phyloP scores from a whole-genome alignment of 352 stramenopile genomes.

The Pythium oligandrum region DNA sequence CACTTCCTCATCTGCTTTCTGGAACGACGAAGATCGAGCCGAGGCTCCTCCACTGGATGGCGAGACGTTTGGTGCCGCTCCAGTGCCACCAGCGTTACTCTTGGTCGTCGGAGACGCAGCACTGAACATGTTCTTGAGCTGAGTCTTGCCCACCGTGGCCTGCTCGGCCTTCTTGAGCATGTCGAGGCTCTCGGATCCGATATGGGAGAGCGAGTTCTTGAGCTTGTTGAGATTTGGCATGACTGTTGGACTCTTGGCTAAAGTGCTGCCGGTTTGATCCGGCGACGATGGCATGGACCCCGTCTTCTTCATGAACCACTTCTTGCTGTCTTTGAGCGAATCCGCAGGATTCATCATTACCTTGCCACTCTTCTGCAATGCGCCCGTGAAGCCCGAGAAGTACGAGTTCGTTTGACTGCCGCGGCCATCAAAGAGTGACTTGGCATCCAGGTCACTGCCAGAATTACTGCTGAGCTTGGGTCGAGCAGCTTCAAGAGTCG shows the following conservation, averaged over 20 bases:
- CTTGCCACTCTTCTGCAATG: slow-evolving; percentile 66
- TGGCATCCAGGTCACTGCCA: slow-evolving; percentile 23
- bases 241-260: neutral
- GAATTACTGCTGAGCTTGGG: slow-evolving; percentile 12
- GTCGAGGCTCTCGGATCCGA: slow-evolving; percentile 65
- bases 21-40: slow-evolving; percentile 35
- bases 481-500: neutral
- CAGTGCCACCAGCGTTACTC: neutral
- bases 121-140: slow-evolving; percentile 26
- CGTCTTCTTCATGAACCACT: slow-evolving; percentile 77
- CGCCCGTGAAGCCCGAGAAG: slow-evolving; percentile 64
- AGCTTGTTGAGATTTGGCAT: slow-evolving; percentile 55
- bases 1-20: slow-evolving; percentile 65
- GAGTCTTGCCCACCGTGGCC: slow-evolving; percentile 39
- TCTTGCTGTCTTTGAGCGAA: slow-evolving; percentile 57
- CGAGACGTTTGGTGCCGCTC: slow-evolving; percentile 19
- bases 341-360: slow-evolving; percentile 52
- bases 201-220: slow-evolving; percentile 48
- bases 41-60: slow-evolving; percentile 3
- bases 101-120: slow-evolving; percentile 13
- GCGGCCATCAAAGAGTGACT: slow-evolving; percentile 34
- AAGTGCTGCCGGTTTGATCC: neutral
- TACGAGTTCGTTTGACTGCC: slow-evolving; percentile 29
- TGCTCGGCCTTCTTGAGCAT: slow-evolving; percentile 77
- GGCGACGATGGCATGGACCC: slow-evolving; percentile 4